Conservation (phyloP, 78 protist species). For the Anaeramoeba flamelloides region DNA sequence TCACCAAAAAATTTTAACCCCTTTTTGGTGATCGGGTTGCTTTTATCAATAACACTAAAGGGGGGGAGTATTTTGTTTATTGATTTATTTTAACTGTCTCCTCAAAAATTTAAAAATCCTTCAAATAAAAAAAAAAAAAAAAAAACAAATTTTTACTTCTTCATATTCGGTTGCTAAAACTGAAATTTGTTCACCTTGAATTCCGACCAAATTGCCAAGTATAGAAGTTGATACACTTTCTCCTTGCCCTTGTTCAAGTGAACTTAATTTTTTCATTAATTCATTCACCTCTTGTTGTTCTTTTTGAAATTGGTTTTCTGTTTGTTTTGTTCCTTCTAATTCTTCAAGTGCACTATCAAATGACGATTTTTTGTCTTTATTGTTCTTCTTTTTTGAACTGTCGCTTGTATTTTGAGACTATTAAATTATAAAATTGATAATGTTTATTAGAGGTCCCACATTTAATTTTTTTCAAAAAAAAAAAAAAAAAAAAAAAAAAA, state of each 20-base stretch:
- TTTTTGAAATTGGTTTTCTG: background rate
- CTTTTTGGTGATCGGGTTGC: no score
- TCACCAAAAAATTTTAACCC: no score
- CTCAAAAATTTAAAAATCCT: no score
- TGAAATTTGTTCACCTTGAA: background rate
- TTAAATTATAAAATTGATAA: no score
- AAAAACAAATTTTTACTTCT: no score
- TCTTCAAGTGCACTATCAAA: background rate
- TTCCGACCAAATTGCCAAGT: background rate
- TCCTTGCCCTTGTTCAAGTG: background rate
- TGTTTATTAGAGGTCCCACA: no score
- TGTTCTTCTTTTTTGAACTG: background rate
- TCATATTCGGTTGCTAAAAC: background rate
- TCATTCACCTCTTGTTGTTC: background rate
- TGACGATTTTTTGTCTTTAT: background rate
- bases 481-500: no score
- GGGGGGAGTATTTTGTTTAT: no score
- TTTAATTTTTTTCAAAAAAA: no score
- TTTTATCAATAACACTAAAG: no score
- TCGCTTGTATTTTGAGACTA: background rate
- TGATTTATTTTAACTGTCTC: no score
- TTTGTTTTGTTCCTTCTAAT: background rate
- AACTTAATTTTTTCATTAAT: background rate
- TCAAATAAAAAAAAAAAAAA: no score
- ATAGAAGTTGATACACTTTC: background rate